Conservation (phyloP, 2,329 filamentous ascomycete genomes). For the Fusarium equiseti region DNA sequence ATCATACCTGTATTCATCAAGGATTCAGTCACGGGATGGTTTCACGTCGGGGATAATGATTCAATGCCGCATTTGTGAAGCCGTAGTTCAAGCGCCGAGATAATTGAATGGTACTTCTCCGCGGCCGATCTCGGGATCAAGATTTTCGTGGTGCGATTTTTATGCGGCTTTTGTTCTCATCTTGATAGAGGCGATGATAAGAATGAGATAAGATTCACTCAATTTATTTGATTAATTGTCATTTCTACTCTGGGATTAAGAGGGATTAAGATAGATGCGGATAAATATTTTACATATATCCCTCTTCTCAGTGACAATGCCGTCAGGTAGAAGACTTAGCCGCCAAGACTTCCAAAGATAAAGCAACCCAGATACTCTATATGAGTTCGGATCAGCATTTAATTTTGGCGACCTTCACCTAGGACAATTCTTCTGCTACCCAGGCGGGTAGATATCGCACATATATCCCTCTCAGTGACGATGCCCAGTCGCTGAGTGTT, state of each 20-base stretch:
- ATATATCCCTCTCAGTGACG: not conserved
- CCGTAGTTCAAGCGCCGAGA: not conserved
- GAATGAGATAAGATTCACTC: not conserved
- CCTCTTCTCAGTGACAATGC: not conserved
- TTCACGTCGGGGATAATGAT: not conserved
- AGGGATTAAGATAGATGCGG: not conserved
- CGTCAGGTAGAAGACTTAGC: not conserved
- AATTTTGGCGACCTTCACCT: rapidly evolving
- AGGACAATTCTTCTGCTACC: not conserved
- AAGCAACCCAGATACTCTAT: not conserved
- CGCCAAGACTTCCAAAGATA: not conserved
- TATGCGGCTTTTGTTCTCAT: not conserved
- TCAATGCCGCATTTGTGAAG: not conserved
- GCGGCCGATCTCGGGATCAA: constrained; percentile 6
- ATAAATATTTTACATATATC: not conserved
- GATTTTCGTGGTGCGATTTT: not conserved
- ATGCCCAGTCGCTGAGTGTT: not conserved
- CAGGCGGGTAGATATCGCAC: not conserved
- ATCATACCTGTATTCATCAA: not conserved
- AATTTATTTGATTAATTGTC: constrained; percentile 3
- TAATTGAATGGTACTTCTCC: not conserved
- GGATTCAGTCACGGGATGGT: not conserved
- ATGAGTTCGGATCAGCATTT: not conserved
- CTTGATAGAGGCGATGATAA: not conserved
- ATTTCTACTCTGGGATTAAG: not conserved